Evolutionary conservation across 805 yeast species (phyloP).

Genomic region (Clavispora carvajalis): DNA sequence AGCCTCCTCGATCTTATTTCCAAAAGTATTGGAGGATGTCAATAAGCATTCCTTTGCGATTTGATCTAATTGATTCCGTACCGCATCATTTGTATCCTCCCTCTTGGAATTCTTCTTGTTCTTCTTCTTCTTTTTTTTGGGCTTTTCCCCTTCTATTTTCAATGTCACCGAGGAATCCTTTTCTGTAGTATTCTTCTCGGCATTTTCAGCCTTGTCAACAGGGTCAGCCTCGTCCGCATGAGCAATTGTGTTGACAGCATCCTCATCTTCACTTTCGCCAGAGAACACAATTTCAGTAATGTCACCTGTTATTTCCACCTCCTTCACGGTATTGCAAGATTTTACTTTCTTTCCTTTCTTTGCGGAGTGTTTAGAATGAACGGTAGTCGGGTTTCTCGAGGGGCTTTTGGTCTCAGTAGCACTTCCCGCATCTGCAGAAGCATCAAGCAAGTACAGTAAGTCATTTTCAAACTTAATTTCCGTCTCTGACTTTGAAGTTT

Average conservation of each 20-base stretch:
- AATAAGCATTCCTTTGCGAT: too few relatives aligned
- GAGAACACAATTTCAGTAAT: slow-evolving; percentile 22
- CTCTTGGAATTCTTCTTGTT: too few relatives aligned
- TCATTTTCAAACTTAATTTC: slow-evolving; percentile 23
- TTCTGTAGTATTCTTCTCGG: too few relatives aligned
- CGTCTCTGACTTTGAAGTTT: slow-evolving; percentile 10
- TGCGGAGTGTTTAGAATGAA: not conserved
- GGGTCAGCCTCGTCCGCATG: too few relatives aligned
- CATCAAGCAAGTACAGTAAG: slow-evolving; percentile 21
- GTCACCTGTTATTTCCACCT: slow-evolving; percentile 25
- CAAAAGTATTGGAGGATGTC: too few relatives aligned
- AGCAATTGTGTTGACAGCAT: not conserved
- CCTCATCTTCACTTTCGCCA: slow-evolving; percentile 19
- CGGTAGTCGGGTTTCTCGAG: slow-evolving; percentile 1
- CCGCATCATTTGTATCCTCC: not conserved
- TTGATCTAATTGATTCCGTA: too few relatives aligned
- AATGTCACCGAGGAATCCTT: too few relatives aligned
- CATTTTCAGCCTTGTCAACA: too few relatives aligned
- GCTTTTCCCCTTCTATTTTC: not conserved
- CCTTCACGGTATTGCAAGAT: slow-evolving; percentile 6
- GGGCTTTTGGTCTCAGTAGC: not conserved
- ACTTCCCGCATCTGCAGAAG: not conserved
- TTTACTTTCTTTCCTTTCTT: slow-evolving; percentile 1
- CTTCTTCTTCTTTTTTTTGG: not conserved
- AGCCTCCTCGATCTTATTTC: too few relatives aligned